Conservation (phyloP, 345 rosid species). For the Crucihimalaya himalaica region DNA sequence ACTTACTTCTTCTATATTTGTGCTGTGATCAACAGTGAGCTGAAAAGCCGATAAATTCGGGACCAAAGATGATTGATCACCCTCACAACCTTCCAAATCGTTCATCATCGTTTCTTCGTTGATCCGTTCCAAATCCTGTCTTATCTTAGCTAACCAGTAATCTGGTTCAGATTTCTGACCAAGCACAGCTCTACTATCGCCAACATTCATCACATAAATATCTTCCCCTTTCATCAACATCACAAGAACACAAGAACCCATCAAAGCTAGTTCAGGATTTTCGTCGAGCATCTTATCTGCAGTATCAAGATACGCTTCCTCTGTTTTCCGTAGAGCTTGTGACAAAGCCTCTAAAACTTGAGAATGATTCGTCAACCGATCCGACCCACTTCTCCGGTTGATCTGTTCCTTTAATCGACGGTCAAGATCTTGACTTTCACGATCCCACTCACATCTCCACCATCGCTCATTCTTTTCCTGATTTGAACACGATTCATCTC, state of each 20-base stretch:
- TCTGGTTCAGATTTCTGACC: slow-evolving; percentile 75
- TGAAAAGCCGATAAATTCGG: slow-evolving; percentile 56
- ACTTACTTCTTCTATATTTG: slow-evolving; percentile 72
- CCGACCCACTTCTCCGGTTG: slow-evolving; percentile 34
- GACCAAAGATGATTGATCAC: slow-evolving; percentile 38
- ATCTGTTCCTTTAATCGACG: slow-evolving; percentile 60
- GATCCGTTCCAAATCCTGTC: slow-evolving; percentile 82
- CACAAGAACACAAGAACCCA: slow-evolving; percentile 95
- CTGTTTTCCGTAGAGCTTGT: slow-evolving; percentile 71
- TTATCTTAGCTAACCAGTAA: slow-evolving; percentile 66
- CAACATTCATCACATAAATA: slow-evolving; percentile 88
- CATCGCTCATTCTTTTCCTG: slow-evolving; percentile 49
- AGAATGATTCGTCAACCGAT: slow-evolving; percentile 45
- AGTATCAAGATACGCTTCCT: slow-evolving; percentile 67
- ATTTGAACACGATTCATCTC: slow-evolving; percentile 38
- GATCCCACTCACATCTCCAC: slow-evolving; percentile 68
- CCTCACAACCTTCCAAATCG: slow-evolving; percentile 56
- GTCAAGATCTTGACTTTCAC: slow-evolving; percentile 66
- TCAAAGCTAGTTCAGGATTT: slow-evolving; percentile 84
- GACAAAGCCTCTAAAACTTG: slow-evolving; percentile 83
- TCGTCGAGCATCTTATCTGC: slow-evolving; percentile 81
- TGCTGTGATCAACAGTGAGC: slow-evolving; percentile 87
- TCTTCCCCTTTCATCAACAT: slow-evolving; percentile 92
- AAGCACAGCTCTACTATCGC: slow-evolving; percentile 88
- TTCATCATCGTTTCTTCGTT: slow-evolving; percentile 80